Conservation (phyloP, 1,284 basidiomycete genomes). For the Phylloporus gajari region DNA sequence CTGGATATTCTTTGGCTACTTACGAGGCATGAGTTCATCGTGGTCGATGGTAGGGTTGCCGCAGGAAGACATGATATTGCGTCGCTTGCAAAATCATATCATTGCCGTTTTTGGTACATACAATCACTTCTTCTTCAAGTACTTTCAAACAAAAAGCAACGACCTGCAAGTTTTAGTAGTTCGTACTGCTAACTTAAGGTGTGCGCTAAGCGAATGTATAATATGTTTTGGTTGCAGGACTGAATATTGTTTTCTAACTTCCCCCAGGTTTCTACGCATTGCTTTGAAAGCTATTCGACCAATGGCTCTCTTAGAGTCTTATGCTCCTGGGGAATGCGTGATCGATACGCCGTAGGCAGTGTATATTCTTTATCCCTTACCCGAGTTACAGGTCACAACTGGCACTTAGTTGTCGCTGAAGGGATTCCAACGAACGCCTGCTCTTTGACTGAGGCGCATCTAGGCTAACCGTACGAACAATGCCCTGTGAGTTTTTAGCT, state of each 20-base stretch:
- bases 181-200: not conserved
- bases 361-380: not conserved
- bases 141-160: too few relatives aligned
- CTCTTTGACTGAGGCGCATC: not conserved
- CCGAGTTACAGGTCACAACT: not conserved
- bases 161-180: too few relatives aligned
- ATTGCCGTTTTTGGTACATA: constrained; percentile 13
- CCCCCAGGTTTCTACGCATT: not conserved
- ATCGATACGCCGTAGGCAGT: not conserved
- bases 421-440: not conserved
- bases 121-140: too few relatives aligned
- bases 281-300: not conserved
- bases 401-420: not conserved
- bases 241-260: not conserved
- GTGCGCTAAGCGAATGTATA: not conserved
- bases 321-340: not conserved
- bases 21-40: constrained; percentile 73
- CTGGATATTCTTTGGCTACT: constrained; percentile 34
- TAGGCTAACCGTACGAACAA: not conserved
- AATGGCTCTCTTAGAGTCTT: too few relatives aligned
- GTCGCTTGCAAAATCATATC: constrained; percentile 19
- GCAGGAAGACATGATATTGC: constrained; percentile 54
- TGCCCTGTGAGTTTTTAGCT: constrained; percentile 17
- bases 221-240: not conserved
- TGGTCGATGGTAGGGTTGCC: constrained; percentile 67